A percentile compares a stretch with the other conserved stretches of the same genome.
phyloP scores from a whole-genome alignment of 2,329 filamentous ascomycete genomes.

The Arthrobotrys sphaeroides region DNA sequence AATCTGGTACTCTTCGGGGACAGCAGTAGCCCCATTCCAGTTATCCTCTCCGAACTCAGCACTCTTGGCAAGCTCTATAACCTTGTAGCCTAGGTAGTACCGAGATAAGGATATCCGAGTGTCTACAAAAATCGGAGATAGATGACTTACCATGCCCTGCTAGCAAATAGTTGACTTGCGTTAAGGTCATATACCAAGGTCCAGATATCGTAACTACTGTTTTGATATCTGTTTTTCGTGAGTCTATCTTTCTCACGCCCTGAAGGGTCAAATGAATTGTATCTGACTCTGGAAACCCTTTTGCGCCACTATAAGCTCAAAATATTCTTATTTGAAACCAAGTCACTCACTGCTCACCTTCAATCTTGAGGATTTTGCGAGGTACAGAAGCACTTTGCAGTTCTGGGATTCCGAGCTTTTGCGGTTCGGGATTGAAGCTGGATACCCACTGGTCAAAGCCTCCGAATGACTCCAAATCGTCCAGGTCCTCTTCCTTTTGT shows the following conservation, averaged over 20 bases:
- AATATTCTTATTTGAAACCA: not conserved
- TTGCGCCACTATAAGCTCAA: not conserved
- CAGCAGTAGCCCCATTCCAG: not conserved
- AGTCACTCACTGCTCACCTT: not conserved
- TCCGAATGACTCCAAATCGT: not conserved
- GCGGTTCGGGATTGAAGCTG: not conserved
- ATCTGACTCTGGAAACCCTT: conserved; percentile 1
- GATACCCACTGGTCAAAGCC: not conserved
- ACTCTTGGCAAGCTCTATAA: not conserved
- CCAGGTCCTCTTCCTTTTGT: not conserved
- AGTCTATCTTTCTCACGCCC: not conserved
- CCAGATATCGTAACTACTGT: not conserved
- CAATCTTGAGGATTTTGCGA: not conserved
- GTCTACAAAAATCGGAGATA: not conserved
- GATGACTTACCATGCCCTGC: not conserved
- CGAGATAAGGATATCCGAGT: not conserved
- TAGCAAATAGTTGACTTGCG: conserved; percentile 1
- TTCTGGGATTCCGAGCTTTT: not conserved
- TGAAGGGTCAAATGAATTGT: not conserved
- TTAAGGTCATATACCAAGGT: conserved; percentile 2
- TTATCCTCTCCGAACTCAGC: not conserved
- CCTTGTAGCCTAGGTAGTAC: not conserved
- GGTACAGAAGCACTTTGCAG: not conserved
- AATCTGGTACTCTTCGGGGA: not conserved
- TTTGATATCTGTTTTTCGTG: not conserved